phyloP scores from a whole-genome alignment of 129 eudicot species.

The Scalesia atractyloides region DNA sequence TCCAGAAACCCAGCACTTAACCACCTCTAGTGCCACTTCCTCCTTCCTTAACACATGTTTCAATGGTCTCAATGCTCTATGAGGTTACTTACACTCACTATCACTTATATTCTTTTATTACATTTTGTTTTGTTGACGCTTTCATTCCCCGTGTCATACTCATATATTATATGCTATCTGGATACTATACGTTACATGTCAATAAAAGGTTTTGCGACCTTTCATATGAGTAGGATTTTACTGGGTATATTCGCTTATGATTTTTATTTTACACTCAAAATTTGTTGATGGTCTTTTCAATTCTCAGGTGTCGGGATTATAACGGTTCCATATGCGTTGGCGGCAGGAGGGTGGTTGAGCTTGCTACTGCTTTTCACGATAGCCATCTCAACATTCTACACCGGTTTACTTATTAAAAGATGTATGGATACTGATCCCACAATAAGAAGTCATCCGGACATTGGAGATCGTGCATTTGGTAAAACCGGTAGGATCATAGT shows the following conservation, averaged over 20 bases:
- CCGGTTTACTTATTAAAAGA: constrained; percentile 38
- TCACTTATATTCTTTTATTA: too few relatives aligned
- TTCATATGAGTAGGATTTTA: too few relatives aligned
- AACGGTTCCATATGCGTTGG: constrained; percentile 68
- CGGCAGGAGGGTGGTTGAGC: constrained; percentile 88
- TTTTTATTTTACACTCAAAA: too few relatives aligned
- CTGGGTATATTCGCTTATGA: too few relatives aligned
- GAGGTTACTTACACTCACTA: not conserved
- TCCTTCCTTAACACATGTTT: constrained; percentile 8
- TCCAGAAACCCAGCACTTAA: not conserved
- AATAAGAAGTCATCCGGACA: constrained; percentile 45
- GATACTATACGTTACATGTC: too few relatives aligned
- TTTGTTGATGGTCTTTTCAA: not conserved
- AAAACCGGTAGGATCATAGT: constrained; percentile 32
- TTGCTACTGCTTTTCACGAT: constrained; percentile 53
- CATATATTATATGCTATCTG: too few relatives aligned
- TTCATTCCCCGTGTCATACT: too few relatives aligned
- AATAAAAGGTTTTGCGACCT: too few relatives aligned
- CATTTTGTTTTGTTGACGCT: too few relatives aligned
- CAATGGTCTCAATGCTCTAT: constrained; percentile 3
- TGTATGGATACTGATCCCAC: constrained; percentile 47
- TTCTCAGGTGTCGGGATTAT: constrained; percentile 53
- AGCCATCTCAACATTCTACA: constrained; percentile 54
- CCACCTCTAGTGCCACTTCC: not conserved
- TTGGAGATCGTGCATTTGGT: constrained; percentile 44